Base-by-base conservation (phyloP, 129 eudicot genomes). In the Artemisia annua region DNA sequence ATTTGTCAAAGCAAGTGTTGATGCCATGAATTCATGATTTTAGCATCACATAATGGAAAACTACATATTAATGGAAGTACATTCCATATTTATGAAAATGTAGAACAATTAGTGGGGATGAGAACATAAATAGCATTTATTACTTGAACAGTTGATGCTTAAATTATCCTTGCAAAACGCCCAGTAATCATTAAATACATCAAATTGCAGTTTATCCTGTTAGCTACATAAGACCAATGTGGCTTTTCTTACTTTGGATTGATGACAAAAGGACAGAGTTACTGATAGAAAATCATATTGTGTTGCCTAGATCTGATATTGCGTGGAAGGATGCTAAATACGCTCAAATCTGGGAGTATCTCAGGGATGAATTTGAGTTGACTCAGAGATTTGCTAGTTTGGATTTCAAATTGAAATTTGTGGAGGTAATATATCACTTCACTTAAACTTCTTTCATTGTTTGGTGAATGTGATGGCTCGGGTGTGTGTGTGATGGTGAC, bases 301-400 rank as follows among this genome's bases (percentile, higher is more conserved):
- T 60, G 70, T 59, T 54, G 48, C 58, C 39, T 85, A 92, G 96
- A 74, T 89, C 98, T 26, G 96, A 92, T 69, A 92, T 92, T 66
- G 91, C 98, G 3, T 89, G 98, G 98, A 92, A 92, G 85, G 88
- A 92, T 84, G 98, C 95, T 67, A 92, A 92, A 78, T 89, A 87
- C 77, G 98, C 96, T 83, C 90, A 92, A 82, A 92, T 89, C 58
- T 92, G 98, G 98, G 98, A 89, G 74, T 92, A 87, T 69, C 91
- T 92, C 46, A 83, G 98, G 65, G 98, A 89, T 79, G 98, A 92
- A 82, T 92, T 92, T 71, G 98, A 92, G 81, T 77, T 92, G 78
- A 92, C 98, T 64, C 98, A 89, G 83, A 87, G 98, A 89, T 92
- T 92, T 82, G 91, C 96, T 49, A 92, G 85, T 83, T 89, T 92